A percentile compares a stretch with the other conserved stretches of the same genome.
Evolutionary conservation across 192 early-diverging fungal species (phyloP).

Genomic region (Coemansia sp.): DNA sequence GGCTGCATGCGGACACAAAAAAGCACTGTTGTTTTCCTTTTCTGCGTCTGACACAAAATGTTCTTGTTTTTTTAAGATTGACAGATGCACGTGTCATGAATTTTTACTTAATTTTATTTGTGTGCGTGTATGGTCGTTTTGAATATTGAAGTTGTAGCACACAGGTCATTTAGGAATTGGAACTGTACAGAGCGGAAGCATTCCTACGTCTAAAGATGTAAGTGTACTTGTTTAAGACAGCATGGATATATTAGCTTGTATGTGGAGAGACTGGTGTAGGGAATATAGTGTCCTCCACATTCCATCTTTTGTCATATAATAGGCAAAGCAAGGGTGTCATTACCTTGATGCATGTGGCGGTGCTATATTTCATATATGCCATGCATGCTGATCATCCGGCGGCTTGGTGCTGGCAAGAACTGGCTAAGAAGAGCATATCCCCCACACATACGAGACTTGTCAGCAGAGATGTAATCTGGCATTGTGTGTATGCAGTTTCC

Average conservation of each 20-base stretch:
- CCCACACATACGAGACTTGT: not conserved
- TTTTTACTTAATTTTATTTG: not conserved
- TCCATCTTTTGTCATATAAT: not conserved
- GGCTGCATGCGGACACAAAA: not conserved
- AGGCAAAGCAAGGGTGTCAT: not conserved
- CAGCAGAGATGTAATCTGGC: not conserved
- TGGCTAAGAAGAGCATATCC: not conserved
- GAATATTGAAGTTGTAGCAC: slow-evolving; percentile 25
- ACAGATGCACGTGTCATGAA: not conserved
- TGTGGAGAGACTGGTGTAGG: not conserved
- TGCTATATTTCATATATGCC: slow-evolving; percentile 11
- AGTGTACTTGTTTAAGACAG: slow-evolving; percentile 16
- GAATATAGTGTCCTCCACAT: not conserved
- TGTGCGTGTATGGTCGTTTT: not conserved
- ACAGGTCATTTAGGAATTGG: slow-evolving; percentile 54
- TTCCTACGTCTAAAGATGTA: slow-evolving; percentile 38
- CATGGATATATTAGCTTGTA: not conserved
- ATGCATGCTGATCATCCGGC: slow-evolving; percentile 10
- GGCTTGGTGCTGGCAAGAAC: not conserved
- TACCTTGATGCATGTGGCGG: slow-evolving; percentile 1
- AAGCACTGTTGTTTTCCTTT: not conserved
- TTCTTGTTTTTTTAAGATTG: not conserved
- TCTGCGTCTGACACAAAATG: not conserved
- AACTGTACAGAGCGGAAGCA: slow-evolving; percentile 28
- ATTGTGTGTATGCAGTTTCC: not conserved